phyloP scores from a whole-genome alignment of 139 green algal genomes.

The Yamagishiella unicocca region DNA sequence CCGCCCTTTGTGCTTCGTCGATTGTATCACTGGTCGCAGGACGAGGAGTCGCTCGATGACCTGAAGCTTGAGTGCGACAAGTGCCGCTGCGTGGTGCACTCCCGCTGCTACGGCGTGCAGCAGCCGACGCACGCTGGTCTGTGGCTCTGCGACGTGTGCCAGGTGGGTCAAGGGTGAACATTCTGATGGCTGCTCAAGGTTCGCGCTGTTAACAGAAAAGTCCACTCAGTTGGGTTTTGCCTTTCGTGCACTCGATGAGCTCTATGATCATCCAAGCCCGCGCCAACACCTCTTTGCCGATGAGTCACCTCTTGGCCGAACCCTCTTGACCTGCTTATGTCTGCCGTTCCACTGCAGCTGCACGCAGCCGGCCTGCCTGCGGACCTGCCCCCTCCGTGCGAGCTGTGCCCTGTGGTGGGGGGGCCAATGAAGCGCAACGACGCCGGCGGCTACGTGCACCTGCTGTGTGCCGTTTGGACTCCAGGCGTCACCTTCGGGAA shows the following conservation, averaged over 20 bases:
- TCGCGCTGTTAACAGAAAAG: not conserved
- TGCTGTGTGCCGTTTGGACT: constrained; percentile 77
- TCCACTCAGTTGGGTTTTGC: not conserved
- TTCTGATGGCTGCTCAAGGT: not conserved
- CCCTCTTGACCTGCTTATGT: too few species aligned
- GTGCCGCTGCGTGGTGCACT: constrained; percentile 84
- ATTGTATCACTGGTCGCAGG: constrained; percentile 43
- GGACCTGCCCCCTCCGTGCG: constrained; percentile 65
- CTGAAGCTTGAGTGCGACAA: constrained; percentile 84
- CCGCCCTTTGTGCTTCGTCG: not conserved
- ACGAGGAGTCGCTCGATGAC: constrained; percentile 67
- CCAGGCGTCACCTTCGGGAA: constrained; percentile 62
- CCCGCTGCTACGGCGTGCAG: constrained; percentile 77
- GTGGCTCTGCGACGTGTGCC: constrained; percentile 85
- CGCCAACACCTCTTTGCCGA: too few species aligned
- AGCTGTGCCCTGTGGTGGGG: constrained; percentile 74
- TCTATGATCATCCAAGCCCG: not conserved
- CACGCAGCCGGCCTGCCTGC: constrained; percentile 37
- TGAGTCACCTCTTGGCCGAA: too few species aligned
- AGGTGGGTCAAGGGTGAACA: not conserved
- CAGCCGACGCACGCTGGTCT: constrained; percentile 56
- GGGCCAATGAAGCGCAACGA: constrained; percentile 74
- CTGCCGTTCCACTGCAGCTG: not conserved
- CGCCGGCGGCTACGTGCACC: constrained; percentile 74
- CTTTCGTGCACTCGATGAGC: not conserved